These are phyloP conservation scores for Phytophthora cajani DNA, from an alignment of 352 stramenopile species.

Conservation along the genomic window DNA sequence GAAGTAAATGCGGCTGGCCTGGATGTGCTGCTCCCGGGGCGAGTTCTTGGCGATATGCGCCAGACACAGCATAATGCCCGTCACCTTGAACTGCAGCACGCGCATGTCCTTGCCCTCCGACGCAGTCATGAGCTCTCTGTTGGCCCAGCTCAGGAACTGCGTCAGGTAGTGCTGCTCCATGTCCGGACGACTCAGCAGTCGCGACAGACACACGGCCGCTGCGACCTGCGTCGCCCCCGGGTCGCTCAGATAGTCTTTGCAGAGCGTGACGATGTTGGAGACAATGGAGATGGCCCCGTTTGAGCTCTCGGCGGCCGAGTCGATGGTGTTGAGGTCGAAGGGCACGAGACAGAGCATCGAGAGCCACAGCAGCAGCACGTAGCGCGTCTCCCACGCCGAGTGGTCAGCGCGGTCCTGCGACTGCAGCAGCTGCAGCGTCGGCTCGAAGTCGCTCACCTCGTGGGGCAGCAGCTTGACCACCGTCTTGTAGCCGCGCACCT, in stretches of 20 bases:
- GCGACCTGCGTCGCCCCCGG: constrained; percentile 90
- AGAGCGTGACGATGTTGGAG: constrained; percentile 79
- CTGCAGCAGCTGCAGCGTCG: constrained; percentile 89
- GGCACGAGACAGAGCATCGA: constrained; percentile 97
- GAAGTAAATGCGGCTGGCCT: constrained; percentile 80
- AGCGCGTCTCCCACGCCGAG: constrained; percentile 76
- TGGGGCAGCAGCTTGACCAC: constrained; percentile 97
- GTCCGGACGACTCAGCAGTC: constrained; percentile 95
- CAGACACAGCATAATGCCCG: constrained; percentile 81
- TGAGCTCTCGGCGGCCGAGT: constrained; percentile 65
- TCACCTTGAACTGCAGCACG: constrained; percentile 80
- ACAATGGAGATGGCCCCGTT: constrained; percentile 70
- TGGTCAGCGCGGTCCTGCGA: constrained; percentile 87
- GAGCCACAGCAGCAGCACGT: constrained; percentile 97
- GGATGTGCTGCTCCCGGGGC: constrained; percentile 73
- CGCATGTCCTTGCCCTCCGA: constrained; percentile 43
- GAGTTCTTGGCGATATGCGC: constrained; percentile 84
- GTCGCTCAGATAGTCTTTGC: constrained; percentile 88
- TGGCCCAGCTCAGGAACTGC: constrained; percentile 92
- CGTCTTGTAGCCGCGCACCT: constrained; percentile 96
- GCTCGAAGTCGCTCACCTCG: constrained; percentile 96
- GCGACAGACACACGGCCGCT: constrained; percentile 94
- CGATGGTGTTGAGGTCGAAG: constrained; percentile 97
- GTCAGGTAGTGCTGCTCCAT: constrained; percentile 92
- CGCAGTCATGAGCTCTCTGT: constrained; percentile 58